phyloP scores from a whole-genome alignment of 1,284 basidiomycete genomes.

The Phellinidium pouzarii region DNA sequence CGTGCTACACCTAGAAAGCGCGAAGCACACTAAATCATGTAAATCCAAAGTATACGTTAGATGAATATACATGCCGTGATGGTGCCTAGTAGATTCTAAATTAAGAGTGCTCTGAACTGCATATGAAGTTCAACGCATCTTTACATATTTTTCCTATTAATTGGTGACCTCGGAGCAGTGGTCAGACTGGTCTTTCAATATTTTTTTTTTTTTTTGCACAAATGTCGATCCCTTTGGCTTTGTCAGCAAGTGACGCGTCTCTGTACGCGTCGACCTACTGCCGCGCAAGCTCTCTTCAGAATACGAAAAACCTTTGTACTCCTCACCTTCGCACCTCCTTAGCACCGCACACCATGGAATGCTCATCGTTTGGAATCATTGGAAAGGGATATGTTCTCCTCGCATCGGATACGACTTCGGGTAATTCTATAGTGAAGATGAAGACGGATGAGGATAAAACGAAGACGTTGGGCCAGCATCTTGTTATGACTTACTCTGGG shows the following conservation, averaged over 20 bases:
- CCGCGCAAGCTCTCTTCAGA: too few species aligned
- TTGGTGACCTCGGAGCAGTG: too few species aligned
- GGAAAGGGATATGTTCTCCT: conserved; percentile 91
- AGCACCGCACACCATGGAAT: conserved; percentile 52
- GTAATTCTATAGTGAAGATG: conserved; percentile 94
- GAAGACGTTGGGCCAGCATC: conserved; percentile 83
- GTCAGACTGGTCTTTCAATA: too few species aligned
- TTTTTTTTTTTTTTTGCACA: too few species aligned
- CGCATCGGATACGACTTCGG: conserved; percentile 87
- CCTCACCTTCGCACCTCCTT: neutral
- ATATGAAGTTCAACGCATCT: too few species aligned
- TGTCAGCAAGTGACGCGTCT: conserved; percentile 1
- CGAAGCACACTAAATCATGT: conserved; percentile 28
- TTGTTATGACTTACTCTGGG: conserved; percentile 94
- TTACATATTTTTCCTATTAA: too few species aligned
- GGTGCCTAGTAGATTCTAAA: neutral
- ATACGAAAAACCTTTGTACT: neutral
- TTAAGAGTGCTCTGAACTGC: too few species aligned
- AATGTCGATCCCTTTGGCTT: neutral
- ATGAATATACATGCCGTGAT: neutral
- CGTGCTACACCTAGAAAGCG: conserved; percentile 49
- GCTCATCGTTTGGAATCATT: conserved; percentile 67
- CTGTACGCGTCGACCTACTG: neutral
- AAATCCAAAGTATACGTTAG: neutral
- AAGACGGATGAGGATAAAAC: conserved; percentile 98